Evolutionary conservation across 306 rosid genomes (phyloP).

Genomic region (Acacia acuminata): DNA sequence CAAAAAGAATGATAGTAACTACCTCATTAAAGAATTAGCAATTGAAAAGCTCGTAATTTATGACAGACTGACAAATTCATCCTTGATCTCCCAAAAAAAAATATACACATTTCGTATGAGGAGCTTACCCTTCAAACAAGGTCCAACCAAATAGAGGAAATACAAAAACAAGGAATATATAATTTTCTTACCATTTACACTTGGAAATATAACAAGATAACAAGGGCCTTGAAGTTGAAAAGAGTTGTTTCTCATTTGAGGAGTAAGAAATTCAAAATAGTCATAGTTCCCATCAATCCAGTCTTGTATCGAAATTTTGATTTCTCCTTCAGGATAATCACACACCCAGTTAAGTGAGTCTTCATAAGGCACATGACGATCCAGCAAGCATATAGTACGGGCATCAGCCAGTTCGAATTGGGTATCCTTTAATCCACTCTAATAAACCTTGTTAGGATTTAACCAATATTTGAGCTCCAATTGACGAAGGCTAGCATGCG

Average conservation of each 20-base stretch:
- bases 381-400: constrained; percentile 77
- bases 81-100: background rate
- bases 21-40: background rate
- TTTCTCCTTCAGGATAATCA: constrained; percentile 94
- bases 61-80: constrained; percentile 12
- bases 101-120: background rate
- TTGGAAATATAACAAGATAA: constrained; percentile 96
- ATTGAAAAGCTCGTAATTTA: constrained; percentile 3
- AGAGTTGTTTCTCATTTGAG: constrained; percentile 89
- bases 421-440: too few relatives aligned
- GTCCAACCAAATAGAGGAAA: constrained; percentile 15
- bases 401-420: constrained; percentile 72
- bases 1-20: constrained; percentile 18
- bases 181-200: constrained; percentile 74
- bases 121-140: constrained; percentile 6
- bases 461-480: too few relatives aligned
- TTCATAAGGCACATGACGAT: constrained; percentile 81
- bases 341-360: constrained; percentile 91
- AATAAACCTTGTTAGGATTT: too few relatives aligned
- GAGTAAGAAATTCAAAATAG: constrained; percentile 89
- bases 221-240: constrained; percentile 98
- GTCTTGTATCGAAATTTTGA: constrained; percentile 60
- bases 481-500: too few relatives aligned
- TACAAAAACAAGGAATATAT: constrained; percentile 10
- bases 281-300: constrained; percentile 84